Percentiles rank a stretch among this genome's conserved stretches.
These are phyloP conservation scores for Cystobasidium onofrii DNA, from an alignment of 768 basidiomycete species.

Conservation along the genomic window DNA sequence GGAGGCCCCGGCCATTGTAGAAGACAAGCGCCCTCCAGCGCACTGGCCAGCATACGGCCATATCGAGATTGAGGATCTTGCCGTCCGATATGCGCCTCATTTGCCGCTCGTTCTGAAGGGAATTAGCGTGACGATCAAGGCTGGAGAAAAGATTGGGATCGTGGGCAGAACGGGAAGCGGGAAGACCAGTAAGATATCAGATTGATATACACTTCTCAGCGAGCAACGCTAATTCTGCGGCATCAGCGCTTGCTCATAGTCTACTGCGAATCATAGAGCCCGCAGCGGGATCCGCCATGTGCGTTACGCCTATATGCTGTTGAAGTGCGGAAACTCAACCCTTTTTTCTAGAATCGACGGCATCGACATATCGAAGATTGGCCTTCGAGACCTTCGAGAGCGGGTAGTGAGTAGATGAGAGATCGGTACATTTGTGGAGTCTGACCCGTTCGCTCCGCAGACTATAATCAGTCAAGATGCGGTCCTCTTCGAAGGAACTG, in stretches of 20 bases:
- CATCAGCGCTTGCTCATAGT: conserved; percentile 44
- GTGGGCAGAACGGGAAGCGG: conserved; percentile 60
- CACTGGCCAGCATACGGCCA: conserved; percentile 46
- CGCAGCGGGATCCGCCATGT: conserved; percentile 45
- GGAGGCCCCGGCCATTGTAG: conserved; percentile 35
- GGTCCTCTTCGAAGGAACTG: conserved; percentile 63
- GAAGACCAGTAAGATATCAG: conserved; percentile 38
- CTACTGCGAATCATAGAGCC: conserved; percentile 50
- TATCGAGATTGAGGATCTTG: conserved; percentile 46
- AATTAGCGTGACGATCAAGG: conserved; percentile 44
- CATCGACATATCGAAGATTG: conserved; percentile 46
- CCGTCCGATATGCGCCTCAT: conserved; percentile 38
- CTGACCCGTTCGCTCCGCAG: conserved; percentile 44
- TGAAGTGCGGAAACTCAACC: background rate
- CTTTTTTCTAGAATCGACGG: conserved; percentile 46
- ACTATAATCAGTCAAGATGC: conserved; percentile 70
- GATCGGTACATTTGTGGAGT: background rate
- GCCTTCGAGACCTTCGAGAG: conserved; percentile 55
- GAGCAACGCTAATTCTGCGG: background rate
- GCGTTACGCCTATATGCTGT: conserved; percentile 36
- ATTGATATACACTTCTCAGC: background rate
- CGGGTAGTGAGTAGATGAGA: background rate
- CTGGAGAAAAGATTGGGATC: conserved; percentile 48
- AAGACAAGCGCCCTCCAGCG: conserved; percentile 46
- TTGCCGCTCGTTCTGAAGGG: conserved; percentile 45